These are phyloP conservation scores for Penicillium vulpinum DNA, from an alignment of 2,329 filamentous ascomycete genomes.

Conservation along the genomic window DNA sequence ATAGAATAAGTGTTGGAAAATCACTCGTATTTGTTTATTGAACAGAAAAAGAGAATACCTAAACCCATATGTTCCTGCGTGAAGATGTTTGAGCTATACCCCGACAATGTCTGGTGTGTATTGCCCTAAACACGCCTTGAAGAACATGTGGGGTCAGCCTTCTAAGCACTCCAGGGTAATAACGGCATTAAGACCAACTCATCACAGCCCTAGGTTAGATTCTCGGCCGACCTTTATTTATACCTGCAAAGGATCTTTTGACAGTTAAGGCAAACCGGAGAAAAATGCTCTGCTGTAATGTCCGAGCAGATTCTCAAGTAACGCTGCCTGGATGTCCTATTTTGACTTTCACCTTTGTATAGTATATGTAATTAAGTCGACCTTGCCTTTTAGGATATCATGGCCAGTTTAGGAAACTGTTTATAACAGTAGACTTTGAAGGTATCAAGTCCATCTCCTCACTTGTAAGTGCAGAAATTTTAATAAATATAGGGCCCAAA, in stretches of 20 bases:
- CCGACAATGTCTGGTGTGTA: too few species aligned
- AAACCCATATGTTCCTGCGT: neutral
- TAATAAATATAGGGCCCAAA: too few species aligned
- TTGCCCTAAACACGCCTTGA: neutral
- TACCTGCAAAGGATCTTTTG: constrained; percentile 45
- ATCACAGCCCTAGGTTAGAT: neutral
- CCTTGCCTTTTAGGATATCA: constrained; percentile 64
- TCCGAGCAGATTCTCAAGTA: constrained; percentile 65
- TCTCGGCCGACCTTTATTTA: neutral
- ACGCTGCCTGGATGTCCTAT: neutral
- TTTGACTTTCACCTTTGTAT: neutral
- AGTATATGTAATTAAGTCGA: constrained; percentile 61
- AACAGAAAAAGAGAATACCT: too few species aligned
- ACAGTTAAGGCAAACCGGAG: constrained; percentile 66
- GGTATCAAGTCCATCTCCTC: too few species aligned
- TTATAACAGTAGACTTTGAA: too few species aligned
- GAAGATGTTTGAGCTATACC: neutral
- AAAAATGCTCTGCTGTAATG: constrained; percentile 70
- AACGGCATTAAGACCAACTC: constrained; percentile 7
- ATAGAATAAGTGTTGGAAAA: too few species aligned
- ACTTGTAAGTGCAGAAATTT: too few species aligned
- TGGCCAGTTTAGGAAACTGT: constrained; percentile 44
- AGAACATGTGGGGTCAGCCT: constrained; percentile 14
- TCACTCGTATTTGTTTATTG: neutral
- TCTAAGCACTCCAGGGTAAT: constrained; percentile 8